These are phyloP conservation scores for Ophiostoma piceae DNA, from an alignment of 2,329 filamentous ascomycete genomes.

Conservation along the genomic window DNA sequence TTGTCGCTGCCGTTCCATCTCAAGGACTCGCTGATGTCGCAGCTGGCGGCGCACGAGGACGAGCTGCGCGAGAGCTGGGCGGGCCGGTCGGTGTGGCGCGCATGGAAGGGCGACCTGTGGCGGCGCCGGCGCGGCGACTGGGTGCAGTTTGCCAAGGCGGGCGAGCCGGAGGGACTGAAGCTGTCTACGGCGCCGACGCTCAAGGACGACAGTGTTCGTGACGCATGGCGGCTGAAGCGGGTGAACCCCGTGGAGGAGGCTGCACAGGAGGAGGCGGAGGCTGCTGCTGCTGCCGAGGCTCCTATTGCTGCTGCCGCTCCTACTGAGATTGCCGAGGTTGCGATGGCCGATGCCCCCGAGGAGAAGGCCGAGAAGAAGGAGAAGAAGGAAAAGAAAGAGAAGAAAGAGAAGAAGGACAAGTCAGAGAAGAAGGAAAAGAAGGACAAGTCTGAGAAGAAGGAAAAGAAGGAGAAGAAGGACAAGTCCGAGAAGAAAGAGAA, in stretches of 20 bases:
- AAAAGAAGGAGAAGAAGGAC: slow-evolving; percentile 11
- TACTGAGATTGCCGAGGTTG: neutral
- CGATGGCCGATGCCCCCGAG: neutral
- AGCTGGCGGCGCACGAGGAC: slow-evolving; percentile 45
- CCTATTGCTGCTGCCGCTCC: neutral
- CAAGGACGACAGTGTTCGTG: slow-evolving; percentile 20
- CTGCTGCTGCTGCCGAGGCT: neutral
- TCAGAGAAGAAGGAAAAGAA: slow-evolving; percentile 17
- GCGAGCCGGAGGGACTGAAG: slow-evolving; percentile 36
- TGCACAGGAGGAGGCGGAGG: neutral
- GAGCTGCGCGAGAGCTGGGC: slow-evolving; percentile 50
- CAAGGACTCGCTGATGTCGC: slow-evolving; percentile 51
- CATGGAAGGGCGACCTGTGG: slow-evolving; percentile 56
- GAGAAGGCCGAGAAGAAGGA: neutral
- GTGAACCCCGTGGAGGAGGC: neutral
- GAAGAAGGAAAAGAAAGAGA: neutral
- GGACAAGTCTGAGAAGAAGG: slow-evolving; percentile 13
- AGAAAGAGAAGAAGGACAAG: slow-evolving; percentile 10
- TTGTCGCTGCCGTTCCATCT: slow-evolving; percentile 48
- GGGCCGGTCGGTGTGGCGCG: slow-evolving; percentile 52
- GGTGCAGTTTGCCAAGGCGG: slow-evolving; percentile 53
- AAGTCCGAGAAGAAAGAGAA: slow-evolving; percentile 15
- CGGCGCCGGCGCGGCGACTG: slow-evolving; percentile 49
- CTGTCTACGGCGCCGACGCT: slow-evolving; percentile 36
- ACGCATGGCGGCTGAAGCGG: slow-evolving; percentile 11